Conservation (phyloP, 148 eudicot species). For the Agrostemma githago region DNA sequence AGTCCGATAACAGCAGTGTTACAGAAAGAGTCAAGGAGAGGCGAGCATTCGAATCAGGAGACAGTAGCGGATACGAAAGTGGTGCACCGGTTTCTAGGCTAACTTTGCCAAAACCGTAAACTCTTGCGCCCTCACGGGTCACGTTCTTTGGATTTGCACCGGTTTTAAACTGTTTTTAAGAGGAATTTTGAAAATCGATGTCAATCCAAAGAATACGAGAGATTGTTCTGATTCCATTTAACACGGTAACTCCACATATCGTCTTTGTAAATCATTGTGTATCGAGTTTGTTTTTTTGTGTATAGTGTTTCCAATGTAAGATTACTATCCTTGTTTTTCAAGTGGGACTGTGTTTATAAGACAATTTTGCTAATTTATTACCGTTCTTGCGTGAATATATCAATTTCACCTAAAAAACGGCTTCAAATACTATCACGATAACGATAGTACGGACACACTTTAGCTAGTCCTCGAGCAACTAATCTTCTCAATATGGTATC, state of each 20-base stretch:
- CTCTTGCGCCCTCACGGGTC: background rate
- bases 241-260: background rate
- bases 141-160: background rate
- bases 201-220: background rate
- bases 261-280: background rate
- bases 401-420: too few relatives aligned
- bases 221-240: background rate
- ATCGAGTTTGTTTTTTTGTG: background rate
- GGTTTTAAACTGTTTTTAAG: background rate
- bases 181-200: background rate
- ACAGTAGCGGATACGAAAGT: slow-evolving; percentile 83
- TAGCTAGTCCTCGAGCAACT: too few relatives aligned
- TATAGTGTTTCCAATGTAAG: background rate
- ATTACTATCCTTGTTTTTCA: background rate
- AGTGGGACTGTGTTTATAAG: background rate
- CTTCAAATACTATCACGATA: too few relatives aligned
- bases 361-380: background rate
- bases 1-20: slow-evolving; percentile 23
- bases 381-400: background rate
- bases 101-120: slow-evolving; percentile 42
- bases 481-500: too few relatives aligned
- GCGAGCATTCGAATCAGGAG: slow-evolving; percentile 56
- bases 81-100: slow-evolving; percentile 40
- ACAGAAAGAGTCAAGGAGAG: slow-evolving; percentile 44
- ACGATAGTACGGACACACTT: too few relatives aligned